phyloP scores from a whole-genome alignment of 495 filamentous ascomycete genomes.

The Pseudoneurospora amorphoporcata region DNA sequence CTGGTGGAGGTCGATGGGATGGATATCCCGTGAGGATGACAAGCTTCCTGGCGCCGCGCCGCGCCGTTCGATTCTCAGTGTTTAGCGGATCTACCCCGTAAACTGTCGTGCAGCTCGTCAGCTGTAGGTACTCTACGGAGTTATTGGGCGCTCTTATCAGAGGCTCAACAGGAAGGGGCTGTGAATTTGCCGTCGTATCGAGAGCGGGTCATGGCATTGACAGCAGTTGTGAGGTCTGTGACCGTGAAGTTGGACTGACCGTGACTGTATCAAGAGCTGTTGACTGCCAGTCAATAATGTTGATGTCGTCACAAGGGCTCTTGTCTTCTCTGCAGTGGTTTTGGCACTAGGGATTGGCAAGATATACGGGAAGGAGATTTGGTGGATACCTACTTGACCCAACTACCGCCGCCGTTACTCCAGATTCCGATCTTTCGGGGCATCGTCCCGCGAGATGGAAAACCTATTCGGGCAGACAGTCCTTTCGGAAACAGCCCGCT shows the following conservation, averaged over 20 bases:
- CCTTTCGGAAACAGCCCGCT: not conserved
- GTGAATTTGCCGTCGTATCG: not conserved
- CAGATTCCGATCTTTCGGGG: not conserved
- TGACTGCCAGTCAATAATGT: not conserved
- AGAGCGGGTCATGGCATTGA: not conserved
- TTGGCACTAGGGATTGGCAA: constrained; percentile 3
- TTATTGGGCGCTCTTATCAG: not conserved
- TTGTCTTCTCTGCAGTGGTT: not conserved
- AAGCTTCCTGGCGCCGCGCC: not conserved
- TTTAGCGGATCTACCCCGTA: not conserved
- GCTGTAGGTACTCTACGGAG: not conserved
- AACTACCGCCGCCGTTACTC: constrained; percentile 1
- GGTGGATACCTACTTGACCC: not conserved
- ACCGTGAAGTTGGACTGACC: constrained; percentile 1
- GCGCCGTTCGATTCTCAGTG: not conserved
- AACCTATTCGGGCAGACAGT: not conserved
- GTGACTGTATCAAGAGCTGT: not conserved
- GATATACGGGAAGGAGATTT: not conserved
- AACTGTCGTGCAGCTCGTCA: not conserved
- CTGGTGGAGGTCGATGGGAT: not conserved
- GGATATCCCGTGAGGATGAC: not conserved
- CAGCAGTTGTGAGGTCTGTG: constrained; percentile 5
- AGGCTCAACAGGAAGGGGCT: not conserved
- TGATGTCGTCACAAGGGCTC: not conserved
- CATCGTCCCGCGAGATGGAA: not conserved